Base-by-base conservation (phyloP, 2,329 filamentous ascomycete genomes). In the Claviceps fusiformis region DNA sequence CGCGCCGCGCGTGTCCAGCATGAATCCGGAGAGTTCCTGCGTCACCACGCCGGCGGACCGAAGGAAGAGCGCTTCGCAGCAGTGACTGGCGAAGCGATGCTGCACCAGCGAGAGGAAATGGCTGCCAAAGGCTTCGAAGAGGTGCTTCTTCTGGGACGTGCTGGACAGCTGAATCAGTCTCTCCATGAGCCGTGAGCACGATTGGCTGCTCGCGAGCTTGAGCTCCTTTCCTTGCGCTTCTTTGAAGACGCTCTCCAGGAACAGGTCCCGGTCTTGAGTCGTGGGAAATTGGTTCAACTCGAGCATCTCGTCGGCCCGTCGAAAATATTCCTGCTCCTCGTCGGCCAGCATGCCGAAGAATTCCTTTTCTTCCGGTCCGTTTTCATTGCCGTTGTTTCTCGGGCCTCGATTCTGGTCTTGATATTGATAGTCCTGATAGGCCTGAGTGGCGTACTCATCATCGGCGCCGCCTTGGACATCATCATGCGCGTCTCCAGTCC, bases 31-130 rank as follows among this genome's bases (percentile, higher is more conserved):
- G 68, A 88, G 70, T 69, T 95, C 91, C 58, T 85, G 75, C 15
- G 86, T 86, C 43, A 95, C 87, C 11, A 86, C 73, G 1, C 87
- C 85, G 0, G 91, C 91, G 1, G 88, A 86, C 60, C 87, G 82
- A 51, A 91, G 75, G 68, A 98, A 97, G 37, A 98, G 78, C 31
- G 89, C 89, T 72, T 98, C 93, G 68, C 91, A 96, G 71, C 92
- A 97, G 73, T 98, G 93, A 58, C 91, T 95, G 5, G 93, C 93
- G 65, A 98, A 98, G 19, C 93, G 86, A 71, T 98, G 93, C 67
- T 95, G 91, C 53, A 96, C 84, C 33, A 98, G 79, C 63, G 91
- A 86, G 56, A 92, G 75, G 70, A 97, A 95, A 70, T 97, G 88
- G 39, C 86, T 85, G 24, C 77, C 83, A 68, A 97, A 96, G 48